Conservation (phyloP, 1,284 basidiomycete genomes). For the Ceratobasidium sp. region DNA sequence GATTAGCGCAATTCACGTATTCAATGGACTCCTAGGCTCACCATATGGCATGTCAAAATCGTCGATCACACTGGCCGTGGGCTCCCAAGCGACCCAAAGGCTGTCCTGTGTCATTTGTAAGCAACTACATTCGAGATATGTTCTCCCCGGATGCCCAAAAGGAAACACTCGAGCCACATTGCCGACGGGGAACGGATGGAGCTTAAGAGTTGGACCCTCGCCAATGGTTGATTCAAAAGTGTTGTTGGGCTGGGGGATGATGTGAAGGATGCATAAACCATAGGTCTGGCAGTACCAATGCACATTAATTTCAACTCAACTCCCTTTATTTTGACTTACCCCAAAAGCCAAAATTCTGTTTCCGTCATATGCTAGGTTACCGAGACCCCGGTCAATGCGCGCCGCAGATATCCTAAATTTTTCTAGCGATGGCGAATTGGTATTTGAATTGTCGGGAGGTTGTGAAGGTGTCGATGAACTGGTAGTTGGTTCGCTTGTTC, state of each 20-base stretch:
- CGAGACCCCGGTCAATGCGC: not conserved
- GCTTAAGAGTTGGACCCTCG: not conserved
- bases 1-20: not conserved
- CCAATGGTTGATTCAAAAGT: not conserved
- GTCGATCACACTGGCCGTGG: not conserved
- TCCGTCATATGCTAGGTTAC: constrained; percentile 23
- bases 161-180: not conserved
- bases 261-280: constrained; percentile 13
- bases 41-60: not conserved
- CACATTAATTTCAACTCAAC: not conserved
- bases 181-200: constrained; percentile 22
- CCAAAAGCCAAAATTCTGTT: constrained; percentile 12
- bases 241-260: not conserved
- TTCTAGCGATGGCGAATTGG: not conserved
- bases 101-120: constrained; percentile 21
- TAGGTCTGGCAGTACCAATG: not conserved
- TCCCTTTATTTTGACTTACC: not conserved
- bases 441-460: not conserved
- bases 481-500: not conserved
- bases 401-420: constrained; percentile 11
- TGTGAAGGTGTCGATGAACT: not conserved
- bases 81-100: constrained; percentile 10
- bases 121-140: not conserved
- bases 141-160: constrained; percentile 3
- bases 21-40: not conserved